phyloP scores from a whole-genome alignment of 2,329 filamentous ascomycete species.

The Fusarium citri region DNA sequence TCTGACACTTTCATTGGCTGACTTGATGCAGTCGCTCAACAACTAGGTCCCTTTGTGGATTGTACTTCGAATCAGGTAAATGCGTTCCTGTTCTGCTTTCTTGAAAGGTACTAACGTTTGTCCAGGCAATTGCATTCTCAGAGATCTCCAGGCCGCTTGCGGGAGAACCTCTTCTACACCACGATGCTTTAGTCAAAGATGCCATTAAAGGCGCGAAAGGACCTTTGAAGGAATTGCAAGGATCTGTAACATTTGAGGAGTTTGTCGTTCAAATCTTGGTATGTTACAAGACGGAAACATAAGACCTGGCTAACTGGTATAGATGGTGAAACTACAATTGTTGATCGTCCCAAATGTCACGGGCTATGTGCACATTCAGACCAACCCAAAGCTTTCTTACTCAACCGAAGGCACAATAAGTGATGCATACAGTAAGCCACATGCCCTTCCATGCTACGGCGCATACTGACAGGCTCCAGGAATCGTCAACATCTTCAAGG shows the following conservation, averaged over 20 bases:
- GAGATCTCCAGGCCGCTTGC: conserved; percentile 46
- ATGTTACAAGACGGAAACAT: conserved; percentile 2
- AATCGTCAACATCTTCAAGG: conserved; percentile 52
- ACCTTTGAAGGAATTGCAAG: conserved; percentile 34
- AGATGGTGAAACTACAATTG: conserved; percentile 68
- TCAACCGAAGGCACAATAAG: conserved; percentile 60
- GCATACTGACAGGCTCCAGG: conserved; percentile 51
- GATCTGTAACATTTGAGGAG: conserved; percentile 52
- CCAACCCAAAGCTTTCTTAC: conserved; percentile 67
- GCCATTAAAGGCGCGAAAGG: conserved; percentile 43
- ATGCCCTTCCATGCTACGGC: accelerated
- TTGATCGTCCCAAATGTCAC: conserved; percentile 61
- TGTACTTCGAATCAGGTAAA: conserved; percentile 53
- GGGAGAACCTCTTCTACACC: conserved; percentile 39
- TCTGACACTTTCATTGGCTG: background rate
- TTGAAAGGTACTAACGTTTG: background rate
- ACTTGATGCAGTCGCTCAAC: conserved; percentile 46
- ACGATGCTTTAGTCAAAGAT: conserved; percentile 47
- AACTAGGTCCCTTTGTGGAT: conserved; percentile 51
- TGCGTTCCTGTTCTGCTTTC: too few relatives aligned
- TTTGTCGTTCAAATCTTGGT: conserved; percentile 68
- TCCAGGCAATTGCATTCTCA: conserved; percentile 51
- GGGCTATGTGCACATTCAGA: conserved; percentile 69
- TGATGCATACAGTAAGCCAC: conserved; percentile 61
- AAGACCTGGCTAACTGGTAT: background rate